Base-by-base conservation (phyloP, 164 flowering plant genomes). In the Umbellularia californica region DNA sequence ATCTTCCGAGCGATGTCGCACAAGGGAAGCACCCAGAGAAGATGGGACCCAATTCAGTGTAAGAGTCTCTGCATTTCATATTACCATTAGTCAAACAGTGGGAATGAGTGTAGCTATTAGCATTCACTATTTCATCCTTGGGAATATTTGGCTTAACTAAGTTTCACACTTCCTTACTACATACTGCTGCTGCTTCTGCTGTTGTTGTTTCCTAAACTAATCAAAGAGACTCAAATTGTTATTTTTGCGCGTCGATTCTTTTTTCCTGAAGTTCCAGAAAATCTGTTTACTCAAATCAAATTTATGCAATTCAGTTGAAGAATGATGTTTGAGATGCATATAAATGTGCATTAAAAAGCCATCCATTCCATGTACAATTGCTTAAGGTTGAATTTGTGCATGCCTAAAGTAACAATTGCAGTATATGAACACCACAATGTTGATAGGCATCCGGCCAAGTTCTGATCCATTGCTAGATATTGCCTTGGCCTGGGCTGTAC, bases 1-100 rank as follows among this genome's bases (percentile, higher is more conserved):
- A 90, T 78, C 72, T 73, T 52, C 90, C 95, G 0, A 89, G 91
- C 77, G 92, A 81, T 51, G 83, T 65, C 58, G 87, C 76, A 12
- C 79, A 82, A 68, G 82, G 70, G 58, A 81, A 84, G 72, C 80
- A 77, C 33, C 72, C 74, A 28, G 76, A 80, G 63, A 73, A 81
- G 30, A 64, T 14, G 23, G 67, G 62, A 9, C 62, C 77, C 20
- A 79, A 76, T 65, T 78, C 79, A 20, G 62, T 15, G 15, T 30
- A 11, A 47, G 70, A 28, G 24, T 51, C n/a, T 66, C 35, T 30
- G 50, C 25, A 27, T 1, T 72, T 11, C 10, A 28, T 47, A 35
- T 24, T 51, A n/a, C 20, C 12, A 50, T 47, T 24, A 58, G 52
- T 30, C 35, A 5, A 47, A 41, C 27, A 25, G 25, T 50, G 1